Conservation (phyloP, 176 grass and related monocot genomes). For the Secale cereale region DNA sequence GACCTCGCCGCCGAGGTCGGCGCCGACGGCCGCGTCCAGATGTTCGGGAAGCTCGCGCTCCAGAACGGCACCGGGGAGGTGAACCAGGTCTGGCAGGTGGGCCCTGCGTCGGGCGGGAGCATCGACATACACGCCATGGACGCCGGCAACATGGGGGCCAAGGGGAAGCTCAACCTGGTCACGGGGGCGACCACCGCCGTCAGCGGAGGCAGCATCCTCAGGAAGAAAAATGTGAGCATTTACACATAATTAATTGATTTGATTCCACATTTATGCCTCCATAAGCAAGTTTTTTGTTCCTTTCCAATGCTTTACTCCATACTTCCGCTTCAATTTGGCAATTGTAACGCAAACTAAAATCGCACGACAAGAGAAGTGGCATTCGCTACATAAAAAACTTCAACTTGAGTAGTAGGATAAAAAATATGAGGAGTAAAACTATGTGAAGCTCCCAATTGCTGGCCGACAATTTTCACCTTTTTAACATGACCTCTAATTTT, state of each 20-base stretch:
- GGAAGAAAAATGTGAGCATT: slow-evolving; percentile 66
- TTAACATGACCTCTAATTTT: neutral
- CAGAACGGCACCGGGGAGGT: slow-evolving; percentile 30
- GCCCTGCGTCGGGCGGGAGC: neutral
- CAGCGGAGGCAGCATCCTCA: slow-evolving; percentile 12
- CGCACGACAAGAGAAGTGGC: neutral
- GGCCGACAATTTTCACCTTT: neutral
- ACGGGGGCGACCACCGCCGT: slow-evolving; percentile 36
- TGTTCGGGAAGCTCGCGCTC: slow-evolving; percentile 60
- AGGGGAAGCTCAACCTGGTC: slow-evolving; percentile 63
- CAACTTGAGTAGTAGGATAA: neutral
- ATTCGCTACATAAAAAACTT: neutral
- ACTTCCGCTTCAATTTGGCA: neutral
- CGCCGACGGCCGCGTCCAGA: slow-evolving; percentile 36
- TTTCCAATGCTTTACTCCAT: neutral
- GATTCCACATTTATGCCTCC: neutral
- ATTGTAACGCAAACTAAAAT: neutral
- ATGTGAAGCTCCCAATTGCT: neutral
- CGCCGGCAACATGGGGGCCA: slow-evolving; percentile 17
- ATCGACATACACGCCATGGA: neutral
- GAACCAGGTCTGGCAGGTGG: slow-evolving; percentile 84
- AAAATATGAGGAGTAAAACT: neutral
- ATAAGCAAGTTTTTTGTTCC: neutral
- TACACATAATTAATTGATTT: neutral
- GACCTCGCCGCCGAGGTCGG: slow-evolving; percentile 48